phyloP scores from a whole-genome alignment of 805 yeast species.

The Ogataea minuta region DNA sequence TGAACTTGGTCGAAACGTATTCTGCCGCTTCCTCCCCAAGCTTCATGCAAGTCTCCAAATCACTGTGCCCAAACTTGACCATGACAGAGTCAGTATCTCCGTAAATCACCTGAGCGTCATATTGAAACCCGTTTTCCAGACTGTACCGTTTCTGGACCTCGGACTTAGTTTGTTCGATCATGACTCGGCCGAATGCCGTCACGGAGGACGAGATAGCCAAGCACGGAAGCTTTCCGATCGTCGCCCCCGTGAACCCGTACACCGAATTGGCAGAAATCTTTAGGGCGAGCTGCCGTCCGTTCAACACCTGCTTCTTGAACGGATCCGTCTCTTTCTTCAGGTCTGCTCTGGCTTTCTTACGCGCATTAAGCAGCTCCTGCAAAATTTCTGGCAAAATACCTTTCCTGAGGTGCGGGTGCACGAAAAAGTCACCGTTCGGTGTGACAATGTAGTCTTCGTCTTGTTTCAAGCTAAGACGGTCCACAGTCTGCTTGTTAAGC shows the following conservation, averaged over 20 bases:
- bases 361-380: slow-evolving; percentile 82
- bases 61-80: slow-evolving; percentile 91
- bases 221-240: slow-evolving; percentile 95
- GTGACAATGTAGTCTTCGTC: slow-evolving; percentile 80
- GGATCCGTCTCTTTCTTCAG: slow-evolving; percentile 93
- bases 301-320: slow-evolving; percentile 86
- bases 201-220: slow-evolving; percentile 93
- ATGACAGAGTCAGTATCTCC: slow-evolving; percentile 99
- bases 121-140: slow-evolving; percentile 77
- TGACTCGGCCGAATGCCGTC: slow-evolving; percentile 92
- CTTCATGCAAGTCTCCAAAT: slow-evolving; percentile 80
- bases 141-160: slow-evolving; percentile 80
- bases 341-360: slow-evolving; percentile 90
- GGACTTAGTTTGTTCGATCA: slow-evolving; percentile 90
- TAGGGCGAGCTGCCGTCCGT: slow-evolving; percentile 95
- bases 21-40: slow-evolving; percentile 94
- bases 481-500: slow-evolving; percentile 64
- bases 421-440: slow-evolving; percentile 92
- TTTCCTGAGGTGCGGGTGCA: slow-evolving; percentile 61
- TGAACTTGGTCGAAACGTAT: slow-evolving; percentile 73
- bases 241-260: slow-evolving; percentile 98
- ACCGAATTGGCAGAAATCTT: slow-evolving; percentile 98
- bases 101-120: slow-evolving; percentile 86
- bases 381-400: slow-evolving; percentile 93
- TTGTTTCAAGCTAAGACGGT: slow-evolving; percentile 58